Percentiles rank a stretch among this genome's conserved stretches.
phyloP scores from a whole-genome alignment of 495 filamentous ascomycete species.

The Platismatia glauca region DNA sequence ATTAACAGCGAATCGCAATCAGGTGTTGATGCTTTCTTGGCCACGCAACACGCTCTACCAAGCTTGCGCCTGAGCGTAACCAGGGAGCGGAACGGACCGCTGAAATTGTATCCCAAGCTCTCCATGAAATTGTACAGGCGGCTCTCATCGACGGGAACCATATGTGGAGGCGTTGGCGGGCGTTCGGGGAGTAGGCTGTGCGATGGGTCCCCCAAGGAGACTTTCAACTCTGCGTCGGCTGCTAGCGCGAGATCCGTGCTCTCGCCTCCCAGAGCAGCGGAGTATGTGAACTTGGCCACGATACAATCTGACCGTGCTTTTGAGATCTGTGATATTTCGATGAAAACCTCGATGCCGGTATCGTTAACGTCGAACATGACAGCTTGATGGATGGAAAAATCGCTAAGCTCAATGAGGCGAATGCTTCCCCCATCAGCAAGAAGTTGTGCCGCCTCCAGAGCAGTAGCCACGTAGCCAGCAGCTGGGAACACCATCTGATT shows the following conservation, averaged over 20 bases:
- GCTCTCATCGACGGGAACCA: conserved; percentile 26
- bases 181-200: background rate
- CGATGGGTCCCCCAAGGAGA: conserved; percentile 6
- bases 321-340: conserved; percentile 23
- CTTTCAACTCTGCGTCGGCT: conserved; percentile 1
- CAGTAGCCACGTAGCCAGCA: conserved; percentile 24
- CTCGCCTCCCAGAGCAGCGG: conserved; percentile 1
- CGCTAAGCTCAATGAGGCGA: conserved; percentile 28
- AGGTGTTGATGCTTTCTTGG: conserved; percentile 36
- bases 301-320: background rate
- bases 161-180: conserved; percentile 26
- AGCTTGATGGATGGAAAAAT: conserved; percentile 38
- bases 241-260: background rate
- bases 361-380: conserved; percentile 38
- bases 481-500: conserved; percentile 25
- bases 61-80: background rate
- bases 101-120: conserved; percentile 25
- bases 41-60: conserved; percentile 25
- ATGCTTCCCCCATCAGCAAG: conserved; percentile 18
- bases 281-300: conserved; percentile 7
- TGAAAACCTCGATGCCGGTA: conserved; percentile 32
- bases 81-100: conserved; percentile 1
- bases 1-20: conserved; percentile 19
- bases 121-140: conserved; percentile 41
- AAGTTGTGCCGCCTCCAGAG: conserved; percentile 24